phyloP scores from a whole-genome alignment of 2,329 filamentous ascomycete species.

The Stagonosporopsis chrysanthemi region DNA sequence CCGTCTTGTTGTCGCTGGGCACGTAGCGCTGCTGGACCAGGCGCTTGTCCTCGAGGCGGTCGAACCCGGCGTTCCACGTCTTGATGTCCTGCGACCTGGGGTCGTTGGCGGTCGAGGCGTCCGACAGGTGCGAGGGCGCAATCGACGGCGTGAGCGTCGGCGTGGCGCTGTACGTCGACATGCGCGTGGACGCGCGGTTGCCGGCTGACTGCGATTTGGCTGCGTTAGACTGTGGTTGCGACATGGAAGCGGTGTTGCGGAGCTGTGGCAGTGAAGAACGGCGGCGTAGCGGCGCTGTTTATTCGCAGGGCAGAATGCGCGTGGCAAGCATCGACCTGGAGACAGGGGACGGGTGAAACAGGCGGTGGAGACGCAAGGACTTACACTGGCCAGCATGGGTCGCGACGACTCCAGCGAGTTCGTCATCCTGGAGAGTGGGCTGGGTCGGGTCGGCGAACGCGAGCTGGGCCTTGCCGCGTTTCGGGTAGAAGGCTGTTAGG shows the following conservation, averaged over 20 bases:
- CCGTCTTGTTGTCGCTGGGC: constrained; percentile 79
- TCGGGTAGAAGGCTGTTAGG: constrained; percentile 10
- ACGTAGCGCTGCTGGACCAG: constrained; percentile 82
- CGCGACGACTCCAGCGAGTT: constrained; percentile 51
- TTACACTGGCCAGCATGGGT: constrained; percentile 52
- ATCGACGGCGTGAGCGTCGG: constrained; percentile 61
- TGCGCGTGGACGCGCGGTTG: constrained; percentile 53
- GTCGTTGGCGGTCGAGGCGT: constrained; percentile 47
- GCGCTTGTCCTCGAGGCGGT: constrained; percentile 89
- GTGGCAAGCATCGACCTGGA: constrained; percentile 27
- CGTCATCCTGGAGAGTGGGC: constrained; percentile 40
- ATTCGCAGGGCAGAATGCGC: constrained; percentile 15
- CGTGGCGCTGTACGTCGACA: constrained; percentile 60
- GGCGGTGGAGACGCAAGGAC: constrained; percentile 37
- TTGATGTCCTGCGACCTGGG: constrained; percentile 70
- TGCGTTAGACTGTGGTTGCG: constrained; percentile 37
- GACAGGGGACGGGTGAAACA: constrained; percentile 41
- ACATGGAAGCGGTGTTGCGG: constrained; percentile 26
- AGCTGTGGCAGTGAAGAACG: constrained; percentile 8
- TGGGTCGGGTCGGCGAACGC: constrained; percentile 6
- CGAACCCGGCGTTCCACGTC: constrained; percentile 79
- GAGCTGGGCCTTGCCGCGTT: constrained; percentile 15
- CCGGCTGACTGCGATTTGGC: constrained; percentile 40
- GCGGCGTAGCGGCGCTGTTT: constrained; percentile 18
- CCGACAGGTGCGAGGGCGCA: constrained; percentile 53